Conservation (phyloP, 768 basidiomycete genomes). For the Hebeloma cylindrosporum region DNA sequence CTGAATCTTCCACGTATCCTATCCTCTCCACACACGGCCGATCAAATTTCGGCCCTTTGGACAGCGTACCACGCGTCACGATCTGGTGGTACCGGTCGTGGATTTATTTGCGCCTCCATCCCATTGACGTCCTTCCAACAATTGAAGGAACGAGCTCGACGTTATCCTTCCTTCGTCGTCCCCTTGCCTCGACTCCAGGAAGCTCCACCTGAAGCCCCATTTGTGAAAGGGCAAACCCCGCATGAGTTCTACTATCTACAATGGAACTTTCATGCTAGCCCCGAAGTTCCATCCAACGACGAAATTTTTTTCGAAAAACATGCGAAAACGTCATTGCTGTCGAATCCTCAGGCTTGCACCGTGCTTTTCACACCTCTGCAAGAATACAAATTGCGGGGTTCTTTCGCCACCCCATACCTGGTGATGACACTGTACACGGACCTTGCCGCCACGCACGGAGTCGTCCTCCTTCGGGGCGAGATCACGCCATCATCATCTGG, state of each 20-base stretch:
- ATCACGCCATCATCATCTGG: slow-evolving; percentile 67
- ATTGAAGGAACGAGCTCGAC: slow-evolving; percentile 61
- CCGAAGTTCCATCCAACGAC: slow-evolving; percentile 52
- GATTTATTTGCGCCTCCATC: slow-evolving; percentile 82
- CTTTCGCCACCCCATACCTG: slow-evolving; percentile 89
- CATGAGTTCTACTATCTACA: slow-evolving; percentile 87
- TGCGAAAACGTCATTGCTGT: slow-evolving; percentile 20
- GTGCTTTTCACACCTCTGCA: slow-evolving; percentile 90
- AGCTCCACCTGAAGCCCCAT: slow-evolving; percentile 23
- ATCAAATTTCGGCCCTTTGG: slow-evolving; percentile 84
- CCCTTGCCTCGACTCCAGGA: slow-evolving; percentile 63
- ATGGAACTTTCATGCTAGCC: slow-evolving; percentile 83
- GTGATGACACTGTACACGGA: slow-evolving; percentile 93
- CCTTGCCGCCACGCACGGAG: slow-evolving; percentile 70
- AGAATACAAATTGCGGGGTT: slow-evolving; percentile 84
- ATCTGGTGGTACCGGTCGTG: slow-evolving; percentile 77
- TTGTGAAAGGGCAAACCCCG: slow-evolving; percentile 40
- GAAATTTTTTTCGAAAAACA: slow-evolving; percentile 48
- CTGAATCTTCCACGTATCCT: slow-evolving; percentile 74
- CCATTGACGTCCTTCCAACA: slow-evolving; percentile 69
- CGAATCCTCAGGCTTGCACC: slow-evolving; percentile 62
- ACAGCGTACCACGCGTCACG: slow-evolving; percentile 84
- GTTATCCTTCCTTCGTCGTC: slow-evolving; percentile 78
- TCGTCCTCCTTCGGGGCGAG: slow-evolving; percentile 89
- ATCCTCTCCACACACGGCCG: slow-evolving; percentile 63